Conservation (phyloP, 1,284 basidiomycete genomes). For the Microbotryum intermedium region DNA sequence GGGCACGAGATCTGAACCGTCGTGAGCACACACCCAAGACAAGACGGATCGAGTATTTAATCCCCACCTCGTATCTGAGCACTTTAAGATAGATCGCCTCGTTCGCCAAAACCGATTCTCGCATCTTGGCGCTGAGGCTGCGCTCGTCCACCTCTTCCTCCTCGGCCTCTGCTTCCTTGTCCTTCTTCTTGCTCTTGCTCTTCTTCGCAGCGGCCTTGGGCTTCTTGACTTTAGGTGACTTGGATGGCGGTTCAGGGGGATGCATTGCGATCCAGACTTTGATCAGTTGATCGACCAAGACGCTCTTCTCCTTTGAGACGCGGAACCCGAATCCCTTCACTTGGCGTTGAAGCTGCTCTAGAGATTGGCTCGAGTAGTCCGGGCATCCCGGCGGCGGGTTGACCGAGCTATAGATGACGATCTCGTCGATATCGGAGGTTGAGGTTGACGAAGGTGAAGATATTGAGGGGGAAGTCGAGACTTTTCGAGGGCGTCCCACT, state of each 20-base stretch:
- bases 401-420: neutral
- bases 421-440: neutral
- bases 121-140: slow-evolving; percentile 17
- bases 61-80: slow-evolving; percentile 54
- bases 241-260: neutral
- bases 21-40: too few relatives aligned
- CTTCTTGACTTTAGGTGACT: neutral
- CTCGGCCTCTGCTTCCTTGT: neutral
- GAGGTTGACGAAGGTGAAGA: neutral
- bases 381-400: slow-evolving; percentile 6
- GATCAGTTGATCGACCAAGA: slow-evolving; percentile 17
- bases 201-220: neutral
- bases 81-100: slow-evolving; percentile 48
- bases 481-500: neutral
- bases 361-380: slow-evolving; percentile 1
- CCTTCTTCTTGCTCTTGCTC: slow-evolving; percentile 13
- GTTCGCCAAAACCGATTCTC: slow-evolving; percentile 36
- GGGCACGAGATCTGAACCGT: too few relatives aligned
- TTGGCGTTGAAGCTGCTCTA: slow-evolving; percentile 18
- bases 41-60: neutral
- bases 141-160: neutral
- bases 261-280: slow-evolving; percentile 22
- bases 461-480: neutral
- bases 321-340: slow-evolving; percentile 22
- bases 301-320: slow-evolving; percentile 14